Percentiles rank a stretch among this genome's conserved stretches.
phyloP scores from a whole-genome alignment of 2,329 filamentous ascomycete species.

The Fusarium guadeloupense region DNA sequence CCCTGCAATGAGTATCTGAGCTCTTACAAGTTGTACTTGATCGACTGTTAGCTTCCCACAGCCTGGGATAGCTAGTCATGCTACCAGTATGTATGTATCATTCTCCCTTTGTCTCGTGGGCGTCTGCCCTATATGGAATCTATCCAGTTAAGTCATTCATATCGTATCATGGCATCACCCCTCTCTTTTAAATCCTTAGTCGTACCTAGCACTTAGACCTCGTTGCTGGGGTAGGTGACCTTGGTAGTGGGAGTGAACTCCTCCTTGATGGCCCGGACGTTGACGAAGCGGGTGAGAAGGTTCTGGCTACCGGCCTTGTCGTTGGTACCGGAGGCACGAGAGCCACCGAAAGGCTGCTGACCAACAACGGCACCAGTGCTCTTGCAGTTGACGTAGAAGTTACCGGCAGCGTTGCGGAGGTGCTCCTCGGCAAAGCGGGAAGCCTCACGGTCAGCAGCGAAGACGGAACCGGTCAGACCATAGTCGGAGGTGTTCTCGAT shows the following conservation, averaged over 20 bases:
- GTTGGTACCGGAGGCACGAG: slow-evolving; percentile 74
- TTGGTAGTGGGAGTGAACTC: slow-evolving; percentile 72
- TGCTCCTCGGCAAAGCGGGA: slow-evolving; percentile 75
- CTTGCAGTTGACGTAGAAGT: slow-evolving; percentile 90
- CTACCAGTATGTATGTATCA: slow-evolving; percentile 7
- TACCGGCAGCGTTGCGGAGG: slow-evolving; percentile 77
- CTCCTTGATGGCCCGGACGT: slow-evolving; percentile 76
- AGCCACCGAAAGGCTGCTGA: slow-evolving; percentile 77
- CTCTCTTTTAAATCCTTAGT: neutral
- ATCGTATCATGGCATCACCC: slow-evolving; percentile 10
- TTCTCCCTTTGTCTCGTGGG: slow-evolving; percentile 13
- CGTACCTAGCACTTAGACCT: slow-evolving; percentile 54
- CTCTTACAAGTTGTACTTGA: slow-evolving; percentile 10
- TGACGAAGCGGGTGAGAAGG: slow-evolving; percentile 72
- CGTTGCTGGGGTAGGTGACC: slow-evolving; percentile 78
- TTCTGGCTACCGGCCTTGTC: slow-evolving; percentile 76
- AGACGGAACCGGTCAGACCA: slow-evolving; percentile 79
- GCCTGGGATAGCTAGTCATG: slow-evolving; percentile 11
- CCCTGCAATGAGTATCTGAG: slow-evolving; percentile 13
- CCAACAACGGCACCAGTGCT: slow-evolving; percentile 77
- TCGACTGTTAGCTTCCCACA: slow-evolving; percentile 4
- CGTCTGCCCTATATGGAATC: neutral
- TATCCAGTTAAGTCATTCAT: slow-evolving; percentile 18
- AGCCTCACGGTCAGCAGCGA: slow-evolving; percentile 73
- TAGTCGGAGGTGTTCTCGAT: slow-evolving; percentile 81